Evolutionary conservation across 441 rosid species (phyloP).

Genomic region (Corymbia calophylla): DNA sequence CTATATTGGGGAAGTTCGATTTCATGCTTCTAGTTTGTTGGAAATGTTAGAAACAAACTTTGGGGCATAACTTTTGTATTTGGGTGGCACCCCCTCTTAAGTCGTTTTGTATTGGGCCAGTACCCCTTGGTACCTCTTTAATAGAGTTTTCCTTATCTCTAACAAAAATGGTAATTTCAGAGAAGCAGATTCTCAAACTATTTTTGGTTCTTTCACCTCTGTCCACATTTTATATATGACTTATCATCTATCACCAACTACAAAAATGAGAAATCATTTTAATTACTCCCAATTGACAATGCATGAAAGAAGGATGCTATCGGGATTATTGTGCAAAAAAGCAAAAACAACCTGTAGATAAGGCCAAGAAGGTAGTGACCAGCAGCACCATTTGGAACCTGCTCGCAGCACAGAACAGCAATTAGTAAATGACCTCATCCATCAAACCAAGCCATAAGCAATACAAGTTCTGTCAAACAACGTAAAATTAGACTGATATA

Average conservation of each 20-base stretch:
- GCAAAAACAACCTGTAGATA: constrained; percentile 58
- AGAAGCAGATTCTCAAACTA: neutral
- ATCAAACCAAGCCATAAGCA: neutral
- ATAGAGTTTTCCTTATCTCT: neutral
- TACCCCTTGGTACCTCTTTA: neutral
- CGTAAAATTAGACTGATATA: neutral
- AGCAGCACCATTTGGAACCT: constrained; percentile 96
- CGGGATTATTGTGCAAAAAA: neutral
- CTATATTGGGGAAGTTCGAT: neutral
- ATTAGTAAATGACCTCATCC: constrained; percentile 3
- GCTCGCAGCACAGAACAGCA: constrained; percentile 7
- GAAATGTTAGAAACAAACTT: neutral
- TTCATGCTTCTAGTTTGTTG: neutral
- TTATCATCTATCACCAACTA: neutral
- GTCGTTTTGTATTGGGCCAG: neutral
- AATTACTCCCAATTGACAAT: neutral
- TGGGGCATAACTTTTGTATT: neutral
- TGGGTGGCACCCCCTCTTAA: neutral
- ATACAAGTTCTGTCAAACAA: neutral
- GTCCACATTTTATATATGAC: neutral
- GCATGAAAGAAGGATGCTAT: neutral
- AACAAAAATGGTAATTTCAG: neutral
- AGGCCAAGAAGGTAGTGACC: constrained; percentile 98
- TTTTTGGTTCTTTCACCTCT: neutral
- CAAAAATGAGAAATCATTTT: neutral